Percentiles rank a stretch among this genome's conserved stretches.
Conservation (phyloP, 495 filamentous ascomycete species). For the Articulospora tetracladia region DNA sequence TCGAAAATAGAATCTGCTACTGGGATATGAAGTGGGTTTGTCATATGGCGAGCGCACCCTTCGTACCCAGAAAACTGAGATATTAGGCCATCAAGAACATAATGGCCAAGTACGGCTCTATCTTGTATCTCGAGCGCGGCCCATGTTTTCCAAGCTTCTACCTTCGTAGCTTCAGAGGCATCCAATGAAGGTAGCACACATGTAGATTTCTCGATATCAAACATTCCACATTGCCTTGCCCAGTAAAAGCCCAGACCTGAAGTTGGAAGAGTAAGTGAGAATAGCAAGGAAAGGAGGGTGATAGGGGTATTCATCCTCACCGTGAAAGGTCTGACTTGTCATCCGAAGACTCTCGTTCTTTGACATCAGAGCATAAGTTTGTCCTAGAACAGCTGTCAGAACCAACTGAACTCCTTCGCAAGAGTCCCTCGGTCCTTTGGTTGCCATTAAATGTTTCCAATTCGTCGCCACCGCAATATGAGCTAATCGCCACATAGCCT, state of each 20-base stretch:
- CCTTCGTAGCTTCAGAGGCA: conserved; percentile 33
- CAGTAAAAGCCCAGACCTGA: conserved; percentile 9
- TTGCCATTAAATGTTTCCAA: conserved; percentile 10
- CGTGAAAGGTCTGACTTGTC: conserved; percentile 10
- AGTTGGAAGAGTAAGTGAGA: too few relatives aligned
- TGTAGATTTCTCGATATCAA: not conserved
- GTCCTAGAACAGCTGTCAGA: conserved; percentile 5
- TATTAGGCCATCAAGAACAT: conserved; percentile 43
- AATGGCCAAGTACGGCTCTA: conserved; percentile 42
- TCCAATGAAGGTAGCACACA: conserved; percentile 26
- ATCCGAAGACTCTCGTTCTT: conserved; percentile 9
- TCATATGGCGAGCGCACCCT: conserved; percentile 37
- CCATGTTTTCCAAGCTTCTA: conserved; percentile 42
- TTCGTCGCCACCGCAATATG: conserved; percentile 12
- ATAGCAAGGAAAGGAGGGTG: too few relatives aligned
- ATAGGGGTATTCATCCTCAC: too few relatives aligned
- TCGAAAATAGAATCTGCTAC: conserved; percentile 39
- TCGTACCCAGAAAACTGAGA: conserved; percentile 42
- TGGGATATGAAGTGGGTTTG: conserved; percentile 37
- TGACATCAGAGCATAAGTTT: conserved; percentile 11
- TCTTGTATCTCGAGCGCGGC: conserved; percentile 41
- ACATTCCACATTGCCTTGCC: conserved; percentile 11
- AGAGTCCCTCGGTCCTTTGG: conserved; percentile 6
- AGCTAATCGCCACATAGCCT: conserved; percentile 6
- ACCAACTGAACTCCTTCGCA: conserved; percentile 10